Base-by-base conservation (phyloP, 805 yeast species). In the Candida yuanshanica region DNA sequence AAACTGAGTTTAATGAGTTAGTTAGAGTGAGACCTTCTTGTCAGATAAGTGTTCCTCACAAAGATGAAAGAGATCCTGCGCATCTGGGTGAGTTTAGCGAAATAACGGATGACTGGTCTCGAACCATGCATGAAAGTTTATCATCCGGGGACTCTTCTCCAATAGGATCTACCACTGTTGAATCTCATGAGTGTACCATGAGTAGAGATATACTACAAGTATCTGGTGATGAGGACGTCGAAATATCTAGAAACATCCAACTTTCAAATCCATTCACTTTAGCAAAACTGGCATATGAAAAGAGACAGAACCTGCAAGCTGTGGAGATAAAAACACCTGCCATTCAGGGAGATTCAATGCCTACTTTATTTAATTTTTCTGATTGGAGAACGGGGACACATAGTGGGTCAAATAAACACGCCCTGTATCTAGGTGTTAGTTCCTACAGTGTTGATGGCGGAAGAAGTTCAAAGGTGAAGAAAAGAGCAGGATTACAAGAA, bases 221-320 rank as follows among this genome's bases (percentile, higher is more conserved):
- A n/a, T n/a, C n/a, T n/a, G 11, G 21, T 4, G 44, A 48, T 24
- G 51, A 51, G 25, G 51, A 45, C 37, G 12, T 45, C 12, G 21
- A 38, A 2, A 29, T 45, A 3, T 23, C 45, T 1, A 39, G 43
- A 8, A 45, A 49, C 32, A 44, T 49, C 1, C 33, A 42, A 1
- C 26, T 53, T 2, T 49, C 56, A 1, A 58, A 56, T 35, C 59
- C 62, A 1, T 55, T 54, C 45, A 42, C 45, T 1, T 35, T 48
- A 5, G 20, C 52, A 2, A 56, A 56, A 25, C 31, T 43, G 43
- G 29, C 37, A 26, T 26, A 26, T n/a, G 29, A 26, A 14, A 26
- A 9, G 14, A 26, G 29, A 13, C 13, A 26, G 5, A 13, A 10
- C n/a, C n/a, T n/a, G n/a, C n/a, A n/a, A n/a, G n/a, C n/a, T n/a